phyloP scores from a whole-genome alignment of 2,329 filamentous ascomycete species.

The Alternaria brassicae region DNA sequence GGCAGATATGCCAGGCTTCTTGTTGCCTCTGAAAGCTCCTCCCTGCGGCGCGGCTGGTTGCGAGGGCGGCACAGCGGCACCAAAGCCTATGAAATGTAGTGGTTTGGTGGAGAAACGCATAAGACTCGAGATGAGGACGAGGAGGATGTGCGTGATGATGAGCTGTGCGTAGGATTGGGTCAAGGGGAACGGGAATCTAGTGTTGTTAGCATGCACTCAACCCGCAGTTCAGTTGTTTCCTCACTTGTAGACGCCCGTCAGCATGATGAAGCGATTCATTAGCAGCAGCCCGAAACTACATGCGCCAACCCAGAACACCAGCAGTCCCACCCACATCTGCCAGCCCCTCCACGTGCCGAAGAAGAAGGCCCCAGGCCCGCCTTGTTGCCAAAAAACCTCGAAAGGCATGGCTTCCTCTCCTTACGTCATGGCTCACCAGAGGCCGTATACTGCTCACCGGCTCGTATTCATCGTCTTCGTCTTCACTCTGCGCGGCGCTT shows the following conservation, averaged over 20 bases:
- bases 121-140: constrained; percentile 57
- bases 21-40: constrained; percentile 39
- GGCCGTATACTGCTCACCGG: constrained; percentile 49
- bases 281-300: constrained; percentile 57
- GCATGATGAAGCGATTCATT: constrained; percentile 61
- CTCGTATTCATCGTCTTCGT: constrained; percentile 55
- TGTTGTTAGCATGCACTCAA: constrained; percentile 21
- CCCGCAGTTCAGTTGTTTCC: neutral
- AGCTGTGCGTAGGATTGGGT: constrained; percentile 60
- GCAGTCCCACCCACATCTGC: constrained; percentile 57
- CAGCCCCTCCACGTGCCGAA: constrained; percentile 58
- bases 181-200: constrained; percentile 61
- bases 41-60: constrained; percentile 43
- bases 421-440: constrained; percentile 46
- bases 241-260: constrained; percentile 57
- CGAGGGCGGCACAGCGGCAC: constrained; percentile 55
- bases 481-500: constrained; percentile 55
- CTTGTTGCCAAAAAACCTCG: constrained; percentile 46
- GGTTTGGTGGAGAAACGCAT: constrained; percentile 55
- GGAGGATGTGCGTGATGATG: constrained; percentile 57
- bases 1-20: constrained; percentile 30
- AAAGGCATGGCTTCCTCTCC: constrained; percentile 25
- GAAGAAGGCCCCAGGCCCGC: constrained; percentile 58
- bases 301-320: constrained; percentile 58
- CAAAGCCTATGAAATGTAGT: constrained; percentile 53